Conservation (phyloP, 1,284 basidiomycete species). For the Porogramme epimiltina region DNA sequence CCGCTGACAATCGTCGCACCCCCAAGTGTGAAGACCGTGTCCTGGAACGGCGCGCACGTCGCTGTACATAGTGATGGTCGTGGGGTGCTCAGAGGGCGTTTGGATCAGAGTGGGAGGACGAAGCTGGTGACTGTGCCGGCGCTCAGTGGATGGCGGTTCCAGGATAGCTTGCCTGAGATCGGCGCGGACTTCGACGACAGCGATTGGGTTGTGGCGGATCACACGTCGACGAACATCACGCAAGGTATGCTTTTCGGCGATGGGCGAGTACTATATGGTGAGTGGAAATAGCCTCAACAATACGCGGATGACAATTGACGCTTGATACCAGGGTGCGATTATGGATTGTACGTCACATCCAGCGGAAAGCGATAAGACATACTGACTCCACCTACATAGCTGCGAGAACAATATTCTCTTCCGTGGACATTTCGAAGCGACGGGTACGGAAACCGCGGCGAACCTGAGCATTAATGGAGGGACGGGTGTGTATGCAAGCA, state of each 20-base stretch:
- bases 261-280: slow-evolving; percentile 66
- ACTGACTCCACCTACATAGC: slow-evolving; percentile 37
- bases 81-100: slow-evolving; percentile 26
- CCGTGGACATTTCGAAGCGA: slow-evolving; percentile 76
- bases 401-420: slow-evolving; percentile 80
- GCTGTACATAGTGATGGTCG: slow-evolving; percentile 22
- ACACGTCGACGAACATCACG: slow-evolving; percentile 73
- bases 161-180: slow-evolving; percentile 74
- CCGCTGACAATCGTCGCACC: slow-evolving; percentile 56
- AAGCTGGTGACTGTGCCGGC: slow-evolving; percentile 33
- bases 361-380: background rate
- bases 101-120: slow-evolving; percentile 20
- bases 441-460: slow-evolving; percentile 59
- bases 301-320: background rate
- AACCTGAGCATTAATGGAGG: slow-evolving; percentile 81
- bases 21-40: slow-evolving; percentile 47
- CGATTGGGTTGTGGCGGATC: slow-evolving; percentile 66
- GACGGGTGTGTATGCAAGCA: slow-evolving; percentile 52
- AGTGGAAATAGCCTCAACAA: background rate
- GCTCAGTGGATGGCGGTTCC: slow-evolving; percentile 67
- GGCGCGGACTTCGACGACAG: slow-evolving; percentile 55
- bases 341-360: slow-evolving; percentile 63
- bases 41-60: slow-evolving; percentile 70
- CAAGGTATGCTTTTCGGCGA: slow-evolving; percentile 71
- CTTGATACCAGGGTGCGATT: slow-evolving; percentile 59